Percentiles rank a stretch among this genome's conserved stretches.
phyloP scores from a whole-genome alignment of 192 early-diverging fungal genomes.

The Gryganskiella cystojenkinii region DNA sequence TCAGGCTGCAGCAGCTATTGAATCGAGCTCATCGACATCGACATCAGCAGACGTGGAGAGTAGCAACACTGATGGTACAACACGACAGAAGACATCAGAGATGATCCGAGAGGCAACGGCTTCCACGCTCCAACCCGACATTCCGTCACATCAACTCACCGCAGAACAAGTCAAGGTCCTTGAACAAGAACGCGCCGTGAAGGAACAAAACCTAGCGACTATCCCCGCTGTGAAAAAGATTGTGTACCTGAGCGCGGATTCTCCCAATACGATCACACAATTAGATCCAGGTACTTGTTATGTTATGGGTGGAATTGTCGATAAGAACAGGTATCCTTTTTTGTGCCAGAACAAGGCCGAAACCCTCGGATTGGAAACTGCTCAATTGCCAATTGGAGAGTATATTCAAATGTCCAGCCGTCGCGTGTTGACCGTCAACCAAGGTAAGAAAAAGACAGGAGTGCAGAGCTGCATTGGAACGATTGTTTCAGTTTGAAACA shows the following conservation, averaged over 20 bases:
- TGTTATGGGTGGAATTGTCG: constrained; percentile 95
- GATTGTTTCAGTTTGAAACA: too few relatives aligned
- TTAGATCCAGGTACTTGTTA: constrained; percentile 85
- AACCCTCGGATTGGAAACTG: constrained; percentile 77
- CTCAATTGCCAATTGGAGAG: constrained; percentile 86
- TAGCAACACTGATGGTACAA: not conserved
- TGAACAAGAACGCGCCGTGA: constrained; percentile 33
- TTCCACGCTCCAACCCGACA: not conserved
- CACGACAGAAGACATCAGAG: not conserved
- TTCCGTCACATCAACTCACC: not conserved
- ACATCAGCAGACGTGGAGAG: not conserved
- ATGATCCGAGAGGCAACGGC: not conserved
- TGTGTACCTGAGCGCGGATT: constrained; percentile 93
- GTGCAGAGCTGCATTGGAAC: not conserved
- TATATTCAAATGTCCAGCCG: constrained; percentile 84
- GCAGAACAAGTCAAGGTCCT: constrained; percentile 15
- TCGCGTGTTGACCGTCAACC: constrained; percentile 94
- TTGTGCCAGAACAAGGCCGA: constrained; percentile 86
- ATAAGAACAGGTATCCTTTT: constrained; percentile 81
- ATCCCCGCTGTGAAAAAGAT: constrained; percentile 69
- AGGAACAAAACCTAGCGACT: constrained; percentile 39
- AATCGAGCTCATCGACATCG: not conserved
- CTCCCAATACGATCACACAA: constrained; percentile 70
- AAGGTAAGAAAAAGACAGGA: constrained; percentile 68
- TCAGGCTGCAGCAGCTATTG: not conserved